phyloP scores from a whole-genome alignment of 108 stramenopile species.

The Pseudonitzschia pungens region DNA sequence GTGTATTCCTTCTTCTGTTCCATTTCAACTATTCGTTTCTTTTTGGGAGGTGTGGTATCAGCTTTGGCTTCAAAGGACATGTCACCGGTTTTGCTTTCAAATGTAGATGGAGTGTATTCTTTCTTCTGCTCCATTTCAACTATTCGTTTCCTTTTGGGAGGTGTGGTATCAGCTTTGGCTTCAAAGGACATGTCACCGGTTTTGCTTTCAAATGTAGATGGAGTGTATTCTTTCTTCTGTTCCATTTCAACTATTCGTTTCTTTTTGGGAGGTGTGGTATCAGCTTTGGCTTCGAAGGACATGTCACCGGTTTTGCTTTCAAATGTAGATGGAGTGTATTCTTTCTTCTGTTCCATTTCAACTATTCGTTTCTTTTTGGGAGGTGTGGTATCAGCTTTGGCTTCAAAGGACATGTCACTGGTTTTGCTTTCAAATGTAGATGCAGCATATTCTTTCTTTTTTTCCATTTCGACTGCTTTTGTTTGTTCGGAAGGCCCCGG shows the following conservation, averaged over 20 bases:
- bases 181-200: slow-evolving; percentile 7
- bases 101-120: not conserved
- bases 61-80: slow-evolving; percentile 8
- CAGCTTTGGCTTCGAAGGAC: not conserved
- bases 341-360: not conserved
- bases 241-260: not conserved
- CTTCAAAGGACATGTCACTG: slow-evolving; percentile 8
- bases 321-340: slow-evolving; percentile 1
- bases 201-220: slow-evolving; percentile 3
- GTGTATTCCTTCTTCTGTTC: not conserved
- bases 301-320: not conserved
- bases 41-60: not conserved
- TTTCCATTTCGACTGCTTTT: not conserved
- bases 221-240: not conserved
- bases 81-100: not conserved
- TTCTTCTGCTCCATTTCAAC: not conserved
- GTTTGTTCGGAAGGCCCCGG: not conserved
- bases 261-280: not conserved
- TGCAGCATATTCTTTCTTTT: not conserved
- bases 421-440: not conserved
- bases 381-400: not conserved
- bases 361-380: not conserved
- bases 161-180: not conserved
- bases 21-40: not conserved
- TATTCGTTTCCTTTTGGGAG: not conserved